Base-by-base conservation (phyloP, 805 yeast species). In the Candida vartiovaarae region DNA sequence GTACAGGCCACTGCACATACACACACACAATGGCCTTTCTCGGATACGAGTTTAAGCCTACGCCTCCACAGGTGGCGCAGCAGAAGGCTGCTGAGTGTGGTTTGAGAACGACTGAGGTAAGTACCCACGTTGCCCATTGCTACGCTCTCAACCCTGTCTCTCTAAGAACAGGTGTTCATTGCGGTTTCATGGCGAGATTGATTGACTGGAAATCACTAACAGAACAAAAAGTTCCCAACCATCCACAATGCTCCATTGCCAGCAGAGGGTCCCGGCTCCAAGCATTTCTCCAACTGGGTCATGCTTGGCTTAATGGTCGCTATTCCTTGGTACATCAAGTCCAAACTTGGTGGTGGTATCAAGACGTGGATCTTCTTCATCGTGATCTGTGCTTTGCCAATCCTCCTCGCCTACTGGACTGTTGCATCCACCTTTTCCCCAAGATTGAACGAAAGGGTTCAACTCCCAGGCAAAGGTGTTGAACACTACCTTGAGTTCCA, bases 221-320 rank as follows among this genome's bases (percentile, higher is more conserved):
- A 43, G 46, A 46, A 48, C 11, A 20, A 4, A 5, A 27, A 58
- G 68, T 76, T 60, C 40, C 95, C 95, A 27, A 70, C 90, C 6
- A 87, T 88, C 60, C 78, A 82, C 59, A 88, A 88, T 61, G 95
- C 91, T 2, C 89, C 89, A 8, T 70, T 87, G 49, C 90, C 95
- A 27, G 95, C 95, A 5, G 96, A 88, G 61, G 96, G 96, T 35
- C 86, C 96, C 5, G 89, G 95, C 26, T 72, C 89, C 30, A 80
- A 76, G 60, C 77, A 80, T 55, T 88, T 89, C 67, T 75, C 76
- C 64, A 88, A 89, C 66, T 56, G 56, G 52, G 58, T 76, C 9
- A 58, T 88, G 46, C 42, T 73, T 23, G 68, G 70, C 2, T 59
- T 81, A 29, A 55, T 84, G 48, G 54, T 71, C 6, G 70, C 74